Evolutionary conservation across 805 yeast species (phyloP).

Genomic region (Sugiyamaella smithiae): DNA sequence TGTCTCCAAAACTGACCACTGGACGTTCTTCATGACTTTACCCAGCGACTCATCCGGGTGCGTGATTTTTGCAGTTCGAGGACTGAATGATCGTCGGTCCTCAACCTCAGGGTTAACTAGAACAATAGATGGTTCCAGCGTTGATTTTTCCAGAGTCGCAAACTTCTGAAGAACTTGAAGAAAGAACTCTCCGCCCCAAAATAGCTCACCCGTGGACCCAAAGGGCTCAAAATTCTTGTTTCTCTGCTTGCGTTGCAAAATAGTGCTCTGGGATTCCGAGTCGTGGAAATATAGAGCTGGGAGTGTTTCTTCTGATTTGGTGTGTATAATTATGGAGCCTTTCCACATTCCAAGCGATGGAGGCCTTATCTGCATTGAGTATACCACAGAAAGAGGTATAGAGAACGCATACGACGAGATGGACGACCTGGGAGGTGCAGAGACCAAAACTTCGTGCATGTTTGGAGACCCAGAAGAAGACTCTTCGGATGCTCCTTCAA

Average conservation of each 20-base stretch:
- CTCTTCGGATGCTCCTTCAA: neutral
- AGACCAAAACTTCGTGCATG: slow-evolving; percentile 37
- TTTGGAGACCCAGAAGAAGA: slow-evolving; percentile 10
- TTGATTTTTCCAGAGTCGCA: slow-evolving; percentile 64
- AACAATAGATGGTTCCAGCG: slow-evolving; percentile 67
- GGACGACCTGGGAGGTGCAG: slow-evolving; percentile 52
- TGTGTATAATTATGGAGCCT: slow-evolving; percentile 78
- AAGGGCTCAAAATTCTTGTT: slow-evolving; percentile 74
- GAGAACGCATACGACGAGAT: slow-evolving; percentile 68
- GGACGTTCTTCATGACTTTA: slow-evolving; percentile 60
- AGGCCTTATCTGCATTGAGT: slow-evolving; percentile 76
- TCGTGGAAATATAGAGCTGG: slow-evolving; percentile 94
- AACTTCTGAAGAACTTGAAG: slow-evolving; percentile 50
- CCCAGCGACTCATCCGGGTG: slow-evolving; percentile 37
- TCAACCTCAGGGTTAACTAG: slow-evolving; percentile 74
- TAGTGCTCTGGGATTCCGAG: slow-evolving; percentile 74
- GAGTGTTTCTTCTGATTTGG: slow-evolving; percentile 55
- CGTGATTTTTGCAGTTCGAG: slow-evolving; percentile 39
- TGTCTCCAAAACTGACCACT: slow-evolving; percentile 83
- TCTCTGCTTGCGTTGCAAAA: slow-evolving; percentile 54
- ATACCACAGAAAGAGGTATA: slow-evolving; percentile 55
- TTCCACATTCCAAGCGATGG: slow-evolving; percentile 90
- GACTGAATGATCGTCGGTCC: slow-evolving; percentile 60
- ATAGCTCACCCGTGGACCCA: slow-evolving; percentile 47
- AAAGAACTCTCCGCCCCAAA: slow-evolving; percentile 92